These are phyloP conservation scores for Auricularia sp. DNA, from an alignment of 768 basidiomycete genomes.

Conservation along the genomic window DNA sequence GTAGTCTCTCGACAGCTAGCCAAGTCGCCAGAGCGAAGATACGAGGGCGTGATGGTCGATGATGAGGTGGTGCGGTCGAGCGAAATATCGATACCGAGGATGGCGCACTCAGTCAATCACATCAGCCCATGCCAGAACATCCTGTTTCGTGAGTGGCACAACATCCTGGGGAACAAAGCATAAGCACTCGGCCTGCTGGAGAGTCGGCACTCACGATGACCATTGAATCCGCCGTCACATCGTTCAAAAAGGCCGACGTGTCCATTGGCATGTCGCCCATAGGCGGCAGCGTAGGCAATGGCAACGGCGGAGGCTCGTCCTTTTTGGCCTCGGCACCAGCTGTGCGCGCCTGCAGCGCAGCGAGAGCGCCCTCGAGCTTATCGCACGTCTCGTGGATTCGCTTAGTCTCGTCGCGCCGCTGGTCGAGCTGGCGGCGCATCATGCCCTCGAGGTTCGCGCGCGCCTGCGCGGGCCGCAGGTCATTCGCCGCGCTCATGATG, in stretches of 20 bases:
- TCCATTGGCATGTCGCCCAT: background rate
- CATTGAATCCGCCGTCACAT: background rate
- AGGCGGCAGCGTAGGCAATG: background rate
- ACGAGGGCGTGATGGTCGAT: too few relatives aligned
- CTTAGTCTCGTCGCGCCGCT: slow-evolving; percentile 62
- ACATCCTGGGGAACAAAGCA: background rate
- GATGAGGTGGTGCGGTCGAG: too few relatives aligned
- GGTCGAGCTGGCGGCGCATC: slow-evolving; percentile 71
- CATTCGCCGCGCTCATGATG: slow-evolving; percentile 84
- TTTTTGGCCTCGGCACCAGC: background rate
- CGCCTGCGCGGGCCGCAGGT: slow-evolving; percentile 79
- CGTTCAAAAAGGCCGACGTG: background rate
- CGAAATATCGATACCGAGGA: too few relatives aligned
- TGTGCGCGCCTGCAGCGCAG: background rate
- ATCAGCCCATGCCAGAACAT: background rate
- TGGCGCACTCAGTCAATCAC: background rate
- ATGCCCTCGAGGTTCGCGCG: slow-evolving; percentile 70
- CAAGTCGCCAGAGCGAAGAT: too few relatives aligned
- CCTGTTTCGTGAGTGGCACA: background rate
- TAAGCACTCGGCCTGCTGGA: background rate
- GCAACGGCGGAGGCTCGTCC: background rate
- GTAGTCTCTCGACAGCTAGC: too few relatives aligned
- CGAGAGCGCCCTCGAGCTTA: background rate
- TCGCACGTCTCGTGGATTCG: slow-evolving; percentile 35
- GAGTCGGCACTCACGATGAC: background rate